Percentiles rank a stretch among this genome's conserved stretches.
Conservation (phyloP, 2,329 filamentous ascomycete species). For the Scedosporium boydii region DNA sequence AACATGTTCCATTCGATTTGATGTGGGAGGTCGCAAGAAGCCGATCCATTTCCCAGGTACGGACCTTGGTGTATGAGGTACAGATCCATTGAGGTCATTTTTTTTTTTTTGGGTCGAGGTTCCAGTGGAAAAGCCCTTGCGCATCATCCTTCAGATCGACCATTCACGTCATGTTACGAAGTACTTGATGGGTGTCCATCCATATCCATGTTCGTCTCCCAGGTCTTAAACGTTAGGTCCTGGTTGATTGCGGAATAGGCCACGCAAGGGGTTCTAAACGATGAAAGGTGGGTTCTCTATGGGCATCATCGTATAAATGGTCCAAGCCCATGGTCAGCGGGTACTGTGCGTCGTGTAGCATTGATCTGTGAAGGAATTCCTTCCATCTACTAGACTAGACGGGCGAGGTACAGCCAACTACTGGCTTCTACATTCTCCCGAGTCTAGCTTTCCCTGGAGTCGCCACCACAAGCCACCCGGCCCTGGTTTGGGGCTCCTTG, state of each 20-base stretch:
- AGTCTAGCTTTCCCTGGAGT: not conserved
- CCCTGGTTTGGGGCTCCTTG: not conserved
- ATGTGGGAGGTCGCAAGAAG: not conserved
- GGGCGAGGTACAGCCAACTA: not conserved
- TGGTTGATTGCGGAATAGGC: constrained; percentile 3
- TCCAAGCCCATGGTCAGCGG: no score
- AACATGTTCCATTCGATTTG: not conserved
- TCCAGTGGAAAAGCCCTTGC: not conserved
- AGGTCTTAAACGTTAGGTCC: not conserved
- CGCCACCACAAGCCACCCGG: not conserved
- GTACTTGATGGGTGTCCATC: not conserved
- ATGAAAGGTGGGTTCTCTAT: not conserved
- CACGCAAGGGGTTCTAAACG: constrained; percentile 2
- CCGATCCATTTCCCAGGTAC: not conserved
- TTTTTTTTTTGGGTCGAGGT: no score
- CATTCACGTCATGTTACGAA: not conserved
- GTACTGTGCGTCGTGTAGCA: not conserved
- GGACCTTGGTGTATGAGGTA: no score
- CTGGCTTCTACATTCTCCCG: not conserved
- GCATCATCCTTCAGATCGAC: not conserved
- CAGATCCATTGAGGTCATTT: no score
- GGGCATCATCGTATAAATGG: not conserved
- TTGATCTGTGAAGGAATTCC: not conserved
- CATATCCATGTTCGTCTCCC: not conserved
- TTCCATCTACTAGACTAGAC: not conserved